These are phyloP conservation scores for Chaetomium strumarium DNA, from an alignment of 2,329 filamentous ascomycete species.

Conservation along the genomic window DNA sequence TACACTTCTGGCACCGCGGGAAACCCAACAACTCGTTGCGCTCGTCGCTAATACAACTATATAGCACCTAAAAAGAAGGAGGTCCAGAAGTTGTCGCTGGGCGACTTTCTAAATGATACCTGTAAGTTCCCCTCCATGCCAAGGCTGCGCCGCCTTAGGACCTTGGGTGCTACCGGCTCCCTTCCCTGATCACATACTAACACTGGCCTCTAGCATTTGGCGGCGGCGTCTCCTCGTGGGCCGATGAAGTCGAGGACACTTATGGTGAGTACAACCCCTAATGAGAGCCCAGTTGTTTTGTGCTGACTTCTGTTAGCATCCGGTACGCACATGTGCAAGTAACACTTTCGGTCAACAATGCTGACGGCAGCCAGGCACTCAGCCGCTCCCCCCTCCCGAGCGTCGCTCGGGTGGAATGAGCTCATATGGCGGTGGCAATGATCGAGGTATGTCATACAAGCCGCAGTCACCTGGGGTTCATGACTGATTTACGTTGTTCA, in stretches of 20 bases:
- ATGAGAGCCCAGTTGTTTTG: not conserved
- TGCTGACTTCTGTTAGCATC: conserved; percentile 23
- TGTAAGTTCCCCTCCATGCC: conserved; percentile 53
- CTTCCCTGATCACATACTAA: conserved; percentile 15
- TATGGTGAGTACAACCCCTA: conserved; percentile 53
- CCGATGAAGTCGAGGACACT: conserved; percentile 95
- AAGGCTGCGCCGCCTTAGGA: conserved; percentile 20
- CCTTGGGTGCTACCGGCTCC: conserved; percentile 21
- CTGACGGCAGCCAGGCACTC: conserved; percentile 41
- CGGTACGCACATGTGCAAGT: conserved; percentile 29
- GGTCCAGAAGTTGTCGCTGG: conserved; percentile 93
- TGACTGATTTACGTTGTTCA: conserved; percentile 12
- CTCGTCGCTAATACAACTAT: conserved; percentile 18
- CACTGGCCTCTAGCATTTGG: conserved; percentile 17
- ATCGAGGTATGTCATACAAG: conserved; percentile 36
- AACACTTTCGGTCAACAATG: not conserved
- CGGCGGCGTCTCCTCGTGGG: conserved; percentile 79
- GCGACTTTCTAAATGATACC: conserved; percentile 89
- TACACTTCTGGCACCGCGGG: conserved; percentile 1
- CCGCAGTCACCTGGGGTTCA: not conserved
- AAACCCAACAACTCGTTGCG: not conserved
- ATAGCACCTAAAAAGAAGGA: conserved; percentile 89
- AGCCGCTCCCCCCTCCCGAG: conserved; percentile 49
- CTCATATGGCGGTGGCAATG: conserved; percentile 27
- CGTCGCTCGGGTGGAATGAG: conserved; percentile 32